Evolutionary conservation across 805 yeast species (phyloP), one percentile per base, ranked within the genome.

Genomic region (Clavispora santaluciae): DNA sequence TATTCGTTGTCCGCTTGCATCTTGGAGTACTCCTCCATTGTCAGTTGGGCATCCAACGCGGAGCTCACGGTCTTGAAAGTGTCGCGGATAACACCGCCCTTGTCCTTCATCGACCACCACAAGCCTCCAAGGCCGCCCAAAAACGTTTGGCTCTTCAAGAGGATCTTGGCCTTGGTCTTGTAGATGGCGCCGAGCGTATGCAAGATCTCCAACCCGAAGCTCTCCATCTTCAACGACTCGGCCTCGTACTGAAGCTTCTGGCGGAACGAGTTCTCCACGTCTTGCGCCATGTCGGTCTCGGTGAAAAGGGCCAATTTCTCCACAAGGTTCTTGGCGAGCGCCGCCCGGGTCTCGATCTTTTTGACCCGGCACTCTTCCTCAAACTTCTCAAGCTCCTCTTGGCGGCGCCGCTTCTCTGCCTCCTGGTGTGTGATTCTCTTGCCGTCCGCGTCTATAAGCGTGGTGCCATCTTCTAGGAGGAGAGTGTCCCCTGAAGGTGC

Each of bases 141-240:
- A 34, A 77, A 69, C 1, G 73, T 66, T 51, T 81, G 88, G 7
- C 83, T 75, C 50, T 83, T 83, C 30, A 85, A 60, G 46, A 75
- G 82, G 15, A 83, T 76, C 43, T 74, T 73, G 21, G 80, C 83
- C 56, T 84, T 83, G 53, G 81, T 73, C 45, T 71, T 66, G 56
- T 86, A 86, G 2, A 82, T 76, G 39, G 76, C 72, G 18, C 93
- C 95, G 40, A 86, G 75, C 0, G 86, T 75, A 51, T 86, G 93
- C 36, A 86, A 71, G 25, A 86, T 83, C 55, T 86, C 89, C 23
- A 84, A 62, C n/a, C 95, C 95, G 62, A 86, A 86, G 17, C 91
- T 83, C 60, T 86, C 93, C 79, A 83, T 76, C 52, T 84, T 85
- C 48, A 86, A 68, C 22, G 80, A 69, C 56, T 90, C 93, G 12